Evolutionary conservation across 208 protist genomes (phyloP), one percentile per base, ranked within the genome.

Genomic region (Leishmania arabica): DNA sequence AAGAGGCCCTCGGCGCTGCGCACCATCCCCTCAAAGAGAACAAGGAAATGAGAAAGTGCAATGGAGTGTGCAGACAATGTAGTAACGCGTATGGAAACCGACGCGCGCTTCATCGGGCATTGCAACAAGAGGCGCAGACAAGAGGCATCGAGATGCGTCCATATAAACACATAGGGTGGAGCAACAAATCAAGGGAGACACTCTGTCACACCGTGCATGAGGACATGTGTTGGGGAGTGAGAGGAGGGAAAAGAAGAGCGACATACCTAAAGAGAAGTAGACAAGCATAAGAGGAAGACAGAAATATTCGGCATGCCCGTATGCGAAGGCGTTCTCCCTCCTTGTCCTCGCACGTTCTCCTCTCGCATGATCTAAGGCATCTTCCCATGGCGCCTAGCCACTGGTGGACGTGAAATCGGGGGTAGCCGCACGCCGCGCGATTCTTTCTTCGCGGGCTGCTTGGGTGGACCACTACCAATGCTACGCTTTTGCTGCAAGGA

Each of bases 391-490:
- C 66, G 82, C 1, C 72, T 71, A 5, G 75, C 19, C 1, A 34
- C 54, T 2, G 82, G 82, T 15, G 76, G 64, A 2, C 82, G 82
- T 0, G 82, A 53, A 19, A 85, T 85, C 4, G 82, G 82, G 1
- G 82, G 82, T 19, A 85, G 77, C 2, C 65, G 82, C 34, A 79
- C 60, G 21, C 62, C 8, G 19, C 56, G 76, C 49, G 53, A 5
- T 5, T 70, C 68, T 15, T 68, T 78, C 37, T 81, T 76, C 0
- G 27, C 53, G 0, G 71, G 27, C 42, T 71, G 34, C 45, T 56
- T 60, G 27, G 37, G 17, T 19, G 62, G 34, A 4, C 40, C 42
- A 9, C 60, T 60, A 47, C 54, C 37, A n/a, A 58, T 37, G 37
- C 3, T 47, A 7, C 77, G 77, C 72, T 78, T 81, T 19, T 75